Conservation (phyloP, 768 basidiomycete species). For the Tulasnella sp. region DNA sequence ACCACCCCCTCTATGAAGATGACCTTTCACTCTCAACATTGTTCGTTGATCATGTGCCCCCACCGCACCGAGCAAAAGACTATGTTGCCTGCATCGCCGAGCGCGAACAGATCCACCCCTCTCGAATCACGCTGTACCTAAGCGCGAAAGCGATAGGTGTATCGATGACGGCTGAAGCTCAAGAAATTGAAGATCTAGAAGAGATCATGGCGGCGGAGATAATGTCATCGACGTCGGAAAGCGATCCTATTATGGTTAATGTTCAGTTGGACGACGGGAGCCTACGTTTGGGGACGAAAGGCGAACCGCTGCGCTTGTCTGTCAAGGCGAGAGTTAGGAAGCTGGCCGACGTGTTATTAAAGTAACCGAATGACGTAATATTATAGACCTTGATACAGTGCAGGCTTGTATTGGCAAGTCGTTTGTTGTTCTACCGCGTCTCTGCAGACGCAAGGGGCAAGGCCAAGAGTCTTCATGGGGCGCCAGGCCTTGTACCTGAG, state of each 20-base stretch:
- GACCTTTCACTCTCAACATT: neutral
- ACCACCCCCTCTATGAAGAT: neutral
- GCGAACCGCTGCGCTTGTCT: too few relatives aligned
- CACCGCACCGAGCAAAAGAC: neutral
- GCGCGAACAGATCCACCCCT: neutral
- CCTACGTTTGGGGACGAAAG: neutral
- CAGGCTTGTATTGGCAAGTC: too few relatives aligned
- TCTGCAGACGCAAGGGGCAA: too few relatives aligned
- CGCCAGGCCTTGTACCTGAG: too few relatives aligned
- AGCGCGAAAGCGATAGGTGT: neutral
- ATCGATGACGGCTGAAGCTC: neutral
- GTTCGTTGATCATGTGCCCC: neutral
- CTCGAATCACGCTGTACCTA: neutral
- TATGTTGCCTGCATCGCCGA: neutral
- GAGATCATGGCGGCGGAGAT: neutral
- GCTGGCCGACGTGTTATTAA: too few relatives aligned
- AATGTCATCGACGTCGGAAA: neutral
- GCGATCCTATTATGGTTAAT: neutral
- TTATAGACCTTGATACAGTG: too few relatives aligned
- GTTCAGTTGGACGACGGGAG: neutral
- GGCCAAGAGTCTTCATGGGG: too few relatives aligned
- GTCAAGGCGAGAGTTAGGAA: too few relatives aligned
- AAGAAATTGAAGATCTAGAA: neutral
- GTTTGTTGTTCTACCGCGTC: too few relatives aligned
- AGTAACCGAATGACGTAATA: too few relatives aligned